phyloP scores from a whole-genome alignment of 106 monocot genomes.

The Amphibolis antarctica region DNA sequence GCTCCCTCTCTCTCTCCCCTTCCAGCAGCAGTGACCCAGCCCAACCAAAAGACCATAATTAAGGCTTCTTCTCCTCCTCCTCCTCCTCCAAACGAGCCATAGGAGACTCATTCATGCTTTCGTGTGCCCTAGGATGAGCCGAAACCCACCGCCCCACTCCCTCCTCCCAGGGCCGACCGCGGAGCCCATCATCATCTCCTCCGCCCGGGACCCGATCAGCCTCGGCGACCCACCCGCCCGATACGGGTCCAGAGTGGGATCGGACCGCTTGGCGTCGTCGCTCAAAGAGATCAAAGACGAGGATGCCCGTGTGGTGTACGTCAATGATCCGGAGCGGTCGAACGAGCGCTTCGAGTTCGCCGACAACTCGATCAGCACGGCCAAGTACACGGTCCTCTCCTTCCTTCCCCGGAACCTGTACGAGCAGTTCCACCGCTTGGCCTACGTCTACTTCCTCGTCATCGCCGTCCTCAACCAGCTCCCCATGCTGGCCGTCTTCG shows the following conservation, averaged over 20 bases:
- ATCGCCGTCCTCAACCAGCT: constrained; percentile 93
- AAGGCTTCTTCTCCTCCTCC: too few species aligned
- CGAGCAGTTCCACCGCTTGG: constrained; percentile 95
- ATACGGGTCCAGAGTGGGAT: constrained; percentile 12
- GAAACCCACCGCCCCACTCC: too few species aligned
- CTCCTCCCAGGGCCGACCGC: too few species aligned
- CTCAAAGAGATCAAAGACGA: constrained; percentile 61
- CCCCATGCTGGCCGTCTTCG: constrained; percentile 87
- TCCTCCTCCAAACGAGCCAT: too few species aligned
- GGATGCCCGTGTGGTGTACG: constrained; percentile 54
- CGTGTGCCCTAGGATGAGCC: too few species aligned
- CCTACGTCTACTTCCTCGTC: constrained; percentile 89
- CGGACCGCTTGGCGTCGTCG: constrained; percentile 27
- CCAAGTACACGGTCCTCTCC: constrained; percentile 78
- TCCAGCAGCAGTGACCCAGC: too few species aligned
- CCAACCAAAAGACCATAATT: too few species aligned
- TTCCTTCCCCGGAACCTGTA: constrained; percentile 90
- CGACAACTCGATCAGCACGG: constrained; percentile 70
- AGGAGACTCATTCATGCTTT: too few species aligned
- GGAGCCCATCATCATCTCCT: too few species aligned
- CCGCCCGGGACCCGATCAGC: too few species aligned
- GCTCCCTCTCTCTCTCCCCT: too few species aligned
- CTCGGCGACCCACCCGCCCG: too few species aligned
- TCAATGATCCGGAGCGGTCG: constrained; percentile 35
- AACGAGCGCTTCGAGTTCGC: constrained; percentile 28